Evolutionary conservation across 2,329 filamentous ascomycete genomes (phyloP).

Genomic region (Lasiodiplodia theobromae): DNA sequence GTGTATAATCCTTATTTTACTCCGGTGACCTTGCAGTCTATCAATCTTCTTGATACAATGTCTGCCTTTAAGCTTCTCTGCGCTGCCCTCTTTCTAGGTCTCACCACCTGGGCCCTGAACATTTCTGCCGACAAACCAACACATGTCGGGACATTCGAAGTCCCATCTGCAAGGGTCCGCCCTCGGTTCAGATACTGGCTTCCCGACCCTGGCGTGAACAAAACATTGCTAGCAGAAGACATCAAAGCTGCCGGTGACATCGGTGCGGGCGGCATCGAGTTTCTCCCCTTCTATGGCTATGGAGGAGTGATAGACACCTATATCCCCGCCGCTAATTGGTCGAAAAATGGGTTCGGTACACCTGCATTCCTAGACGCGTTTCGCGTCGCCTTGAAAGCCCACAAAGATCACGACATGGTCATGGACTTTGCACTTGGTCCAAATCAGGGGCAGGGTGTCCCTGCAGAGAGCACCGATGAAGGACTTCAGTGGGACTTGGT

Average conservation of each 20-base stretch:
- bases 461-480: slow-evolving; percentile 41
- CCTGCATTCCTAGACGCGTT: not conserved
- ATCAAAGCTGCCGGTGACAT: not conserved
- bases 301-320: not conserved
- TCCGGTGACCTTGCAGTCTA: no score
- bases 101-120: no score
- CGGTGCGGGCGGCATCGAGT: not conserved
- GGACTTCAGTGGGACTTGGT: slow-evolving; percentile 43
- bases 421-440: slow-evolving; percentile 54
- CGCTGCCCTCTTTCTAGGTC: no score
- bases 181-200: not conserved
- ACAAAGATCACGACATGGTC: slow-evolving; percentile 43
- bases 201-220: not conserved
- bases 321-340: not conserved
- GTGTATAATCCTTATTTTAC: no score
- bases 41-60: no score
- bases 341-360: not conserved
- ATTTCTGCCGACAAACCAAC: no score
- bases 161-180: not conserved
- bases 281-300: slow-evolving; percentile 7
- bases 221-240: not conserved
- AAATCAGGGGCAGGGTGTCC: slow-evolving; percentile 53
- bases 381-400: slow-evolving; percentile 34
- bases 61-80: no score
- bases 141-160: not conserved